phyloP scores from a whole-genome alignment of 2,329 filamentous ascomycete genomes.

The Alternaria rosae region DNA sequence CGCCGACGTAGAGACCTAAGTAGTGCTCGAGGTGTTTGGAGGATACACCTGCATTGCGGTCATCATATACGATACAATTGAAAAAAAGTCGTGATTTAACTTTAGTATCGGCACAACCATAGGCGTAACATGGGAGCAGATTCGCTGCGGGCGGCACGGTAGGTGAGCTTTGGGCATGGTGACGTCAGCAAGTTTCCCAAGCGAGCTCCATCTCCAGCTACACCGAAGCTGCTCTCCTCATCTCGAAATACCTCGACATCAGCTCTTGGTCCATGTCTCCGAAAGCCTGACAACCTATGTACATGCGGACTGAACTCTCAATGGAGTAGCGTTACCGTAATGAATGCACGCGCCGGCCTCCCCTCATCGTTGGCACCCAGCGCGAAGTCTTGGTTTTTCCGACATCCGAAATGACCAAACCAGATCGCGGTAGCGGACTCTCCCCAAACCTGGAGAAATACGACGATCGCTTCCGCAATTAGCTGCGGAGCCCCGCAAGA shows the following conservation, averaged over 20 bases:
- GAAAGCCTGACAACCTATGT: neutral
- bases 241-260: neutral
- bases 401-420: constrained; percentile 2
- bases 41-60: too few relatives aligned
- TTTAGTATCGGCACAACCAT: too few relatives aligned
- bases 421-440: constrained; percentile 16
- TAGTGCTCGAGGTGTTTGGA: too few relatives aligned
- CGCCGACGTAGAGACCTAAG: too few relatives aligned
- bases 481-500: constrained; percentile 35
- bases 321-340: neutral
- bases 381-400: constrained; percentile 26
- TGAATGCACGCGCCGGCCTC: neutral
- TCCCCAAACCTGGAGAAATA: constrained; percentile 31
- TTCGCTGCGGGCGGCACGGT: neutral
- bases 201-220: neutral
- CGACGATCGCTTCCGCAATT: constrained; percentile 20
- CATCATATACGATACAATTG: too few relatives aligned
- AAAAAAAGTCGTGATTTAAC: too few relatives aligned
- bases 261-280: constrained; percentile 1
- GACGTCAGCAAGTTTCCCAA: neutral
- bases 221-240: neutral
- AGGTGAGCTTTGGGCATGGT: neutral
- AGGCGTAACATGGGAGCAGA: too few relatives aligned
- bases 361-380: constrained; percentile 4
- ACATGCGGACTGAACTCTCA: neutral